Base-by-base conservation (phyloP, 2,329 filamentous ascomycete species). In the Nemania abortiva region DNA sequence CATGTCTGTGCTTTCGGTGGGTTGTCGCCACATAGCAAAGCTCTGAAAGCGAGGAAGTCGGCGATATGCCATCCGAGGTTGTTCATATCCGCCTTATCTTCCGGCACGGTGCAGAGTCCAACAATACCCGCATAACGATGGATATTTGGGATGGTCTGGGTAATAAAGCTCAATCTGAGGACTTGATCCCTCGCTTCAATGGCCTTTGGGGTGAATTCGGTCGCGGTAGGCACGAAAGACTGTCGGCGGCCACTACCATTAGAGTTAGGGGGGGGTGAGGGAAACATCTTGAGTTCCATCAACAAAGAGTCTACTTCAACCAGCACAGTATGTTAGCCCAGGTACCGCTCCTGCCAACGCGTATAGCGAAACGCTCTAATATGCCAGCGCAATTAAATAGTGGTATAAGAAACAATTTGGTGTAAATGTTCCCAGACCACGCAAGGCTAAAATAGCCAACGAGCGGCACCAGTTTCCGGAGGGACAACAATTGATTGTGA, bases 31-130 rank as follows among this genome's bases (percentile, higher is more conserved):
- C 69, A 66, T n/a, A 79, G 63, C 9, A 79, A 72, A 0, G 74
- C 59, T 66, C 74, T 77, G 63, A 75, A 77, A 6, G 77, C 77
- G 1, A 79, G 59, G 59, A 77, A 79, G 57, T 78, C 75, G 13
- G 74, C 54, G 27, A 79, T 63, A 49, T 78, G 75, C 73, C 74
- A 77, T 18, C 77, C 77, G 7, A 76, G 68, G 37, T 78, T 71
- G 22, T 75, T 56, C 31, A 69, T 72, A 31, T 66, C 73, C 13
- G 75, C 72, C 49, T 70, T 68, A 0, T 73, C 66, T 6, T 60
- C n/a, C 6, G 77, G 72, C 0, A 79, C 74, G 18, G 76, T 66
- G 39, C 77, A 79, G 15, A 79, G 63, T 11, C 67, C 77, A 42
- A 79, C 37, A 7, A 79, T 49, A 6, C 69, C 64, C 2, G 72